phyloP scores from a whole-genome alignment of 2,329 filamentous ascomycete genomes.

The Fusarium sarcochroum region DNA sequence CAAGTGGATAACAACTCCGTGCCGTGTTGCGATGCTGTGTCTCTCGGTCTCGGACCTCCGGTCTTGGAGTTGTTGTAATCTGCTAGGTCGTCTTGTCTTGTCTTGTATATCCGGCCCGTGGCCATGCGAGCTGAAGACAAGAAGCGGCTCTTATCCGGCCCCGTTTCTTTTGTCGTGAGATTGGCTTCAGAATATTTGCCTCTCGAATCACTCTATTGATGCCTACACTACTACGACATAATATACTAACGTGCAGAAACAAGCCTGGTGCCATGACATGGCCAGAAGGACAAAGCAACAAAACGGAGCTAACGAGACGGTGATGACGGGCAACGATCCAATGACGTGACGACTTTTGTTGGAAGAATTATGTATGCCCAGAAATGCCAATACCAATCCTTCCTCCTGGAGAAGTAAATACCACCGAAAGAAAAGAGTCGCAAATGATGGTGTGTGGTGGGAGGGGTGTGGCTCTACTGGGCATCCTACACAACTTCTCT shows the following conservation, averaged over 20 bases:
- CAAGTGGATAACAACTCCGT: constrained; percentile 16
- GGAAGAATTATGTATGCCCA: constrained; percentile 40
- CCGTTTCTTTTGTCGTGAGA: constrained; percentile 20
- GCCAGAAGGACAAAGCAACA: constrained; percentile 21
- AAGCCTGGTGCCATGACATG: constrained; percentile 29
- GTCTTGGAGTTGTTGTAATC: not conserved
- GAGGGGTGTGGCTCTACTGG: constrained; percentile 17
- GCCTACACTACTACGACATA: constrained; percentile 14
- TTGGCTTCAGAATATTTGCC: constrained; percentile 3
- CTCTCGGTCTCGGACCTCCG: constrained; percentile 26
- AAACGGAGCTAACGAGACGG: constrained; percentile 20
- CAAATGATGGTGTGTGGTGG: constrained; percentile 30
- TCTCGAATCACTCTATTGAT: constrained; percentile 22
- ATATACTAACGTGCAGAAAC: constrained; percentile 28
- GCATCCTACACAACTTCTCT: constrained; percentile 3
- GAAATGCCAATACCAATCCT: constrained; percentile 41
- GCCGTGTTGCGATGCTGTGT: constrained; percentile 7
- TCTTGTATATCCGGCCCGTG: constrained; percentile 10
- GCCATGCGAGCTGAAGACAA: constrained; percentile 2
- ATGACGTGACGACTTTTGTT: constrained; percentile 32
- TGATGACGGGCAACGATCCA: constrained; percentile 24
- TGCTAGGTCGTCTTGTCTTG: no score
- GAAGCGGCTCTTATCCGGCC: constrained; percentile 22
- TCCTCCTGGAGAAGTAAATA: constrained; percentile 29
- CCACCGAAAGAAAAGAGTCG: constrained; percentile 20